Evolutionary conservation across 495 filamentous ascomycete species (phyloP), one percentile per base, ranked within the genome.

Genomic region (Daldinia childiae): DNA sequence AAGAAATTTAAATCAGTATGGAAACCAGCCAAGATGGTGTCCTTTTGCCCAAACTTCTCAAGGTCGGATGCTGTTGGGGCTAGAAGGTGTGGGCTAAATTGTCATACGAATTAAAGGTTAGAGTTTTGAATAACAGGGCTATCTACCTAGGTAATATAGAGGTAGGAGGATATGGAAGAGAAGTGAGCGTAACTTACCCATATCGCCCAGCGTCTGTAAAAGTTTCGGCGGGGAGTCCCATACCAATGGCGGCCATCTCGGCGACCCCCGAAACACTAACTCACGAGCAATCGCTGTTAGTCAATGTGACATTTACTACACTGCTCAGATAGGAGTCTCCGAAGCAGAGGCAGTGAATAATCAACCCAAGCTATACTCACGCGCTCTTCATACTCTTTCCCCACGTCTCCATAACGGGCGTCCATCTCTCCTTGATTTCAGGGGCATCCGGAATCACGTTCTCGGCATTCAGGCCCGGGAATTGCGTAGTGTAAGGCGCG

Each of bases 1-100:
- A 86, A 77, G 80, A 86, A 86, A 77, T 86, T 86, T 34, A 86
- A 82, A 68, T 86, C 84, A 11, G 83, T 84, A 73, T 86, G 84
- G 77, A 86, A 86, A 27, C 84, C 84, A 8, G 84, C 84, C 8
- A 86, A 77, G 76, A 86, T 86, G 39, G 83, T 86, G 76, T 84
- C 79, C 54, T 80, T 79, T 9, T 69, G n/a, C 36, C 81, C 79
- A 75, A 83, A 85, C 50, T 79, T 83, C 7, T 55, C 4, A n/a
- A 86, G 80, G 71, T 86, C 82, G 0, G 82, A 84, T 4, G 84
- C 84, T 8, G 84, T 86, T 0, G 84, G 84, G 5, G 84, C 84
- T 14, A 86, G 82, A 57, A 86, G 82, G 58, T 86, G 84, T 5
- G 84, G 83, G 21, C 83, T 85, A 17, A 7, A 54, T 27, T 17